These are phyloP conservation scores for Tylopilus balloui DNA, from an alignment of 768 basidiomycete species.

Conservation along the genomic window DNA sequence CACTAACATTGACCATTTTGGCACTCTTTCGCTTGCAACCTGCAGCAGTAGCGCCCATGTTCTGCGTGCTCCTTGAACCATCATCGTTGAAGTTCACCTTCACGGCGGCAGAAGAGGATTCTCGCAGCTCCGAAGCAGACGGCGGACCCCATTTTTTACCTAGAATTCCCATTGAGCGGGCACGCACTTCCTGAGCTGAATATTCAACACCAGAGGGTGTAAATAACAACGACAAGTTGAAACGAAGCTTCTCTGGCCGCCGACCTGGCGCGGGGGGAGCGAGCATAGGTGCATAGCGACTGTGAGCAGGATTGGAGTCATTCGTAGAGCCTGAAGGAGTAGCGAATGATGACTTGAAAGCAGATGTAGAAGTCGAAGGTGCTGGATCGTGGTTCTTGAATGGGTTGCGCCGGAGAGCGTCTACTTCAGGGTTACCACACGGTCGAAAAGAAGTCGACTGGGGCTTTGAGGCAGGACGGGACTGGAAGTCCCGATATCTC, in stretches of 20 bases:
- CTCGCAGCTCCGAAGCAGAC: slow-evolving; percentile 37
- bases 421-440: slow-evolving; percentile 26
- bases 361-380: slow-evolving; percentile 31
- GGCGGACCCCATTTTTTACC: slow-evolving; percentile 84
- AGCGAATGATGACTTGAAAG: slow-evolving; percentile 16
- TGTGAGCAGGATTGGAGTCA: slow-evolving; percentile 29
- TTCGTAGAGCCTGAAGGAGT: slow-evolving; percentile 37
- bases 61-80: slow-evolving; percentile 42
- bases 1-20: slow-evolving; percentile 40
- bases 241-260: slow-evolving; percentile 66
- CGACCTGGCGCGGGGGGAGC: slow-evolving; percentile 64
- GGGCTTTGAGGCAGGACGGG: slow-evolving; percentile 36
- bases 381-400: slow-evolving; percentile 34
- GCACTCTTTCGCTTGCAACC: slow-evolving; percentile 43
- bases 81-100: slow-evolving; percentile 61
- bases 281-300: slow-evolving; percentile 69
- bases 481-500: slow-evolving; percentile 75
- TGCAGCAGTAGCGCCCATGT: slow-evolving; percentile 29
- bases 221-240: slow-evolving; percentile 65
- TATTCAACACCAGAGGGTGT: slow-evolving; percentile 79
- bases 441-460: slow-evolving; percentile 23
- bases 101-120: slow-evolving; percentile 34
- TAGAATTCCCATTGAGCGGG: slow-evolving; percentile 74
- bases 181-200: slow-evolving; percentile 78
- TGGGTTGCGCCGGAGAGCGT: slow-evolving; percentile 32